phyloP scores from a whole-genome alignment of 345 rosid species.

The Angophora floribunda region DNA sequence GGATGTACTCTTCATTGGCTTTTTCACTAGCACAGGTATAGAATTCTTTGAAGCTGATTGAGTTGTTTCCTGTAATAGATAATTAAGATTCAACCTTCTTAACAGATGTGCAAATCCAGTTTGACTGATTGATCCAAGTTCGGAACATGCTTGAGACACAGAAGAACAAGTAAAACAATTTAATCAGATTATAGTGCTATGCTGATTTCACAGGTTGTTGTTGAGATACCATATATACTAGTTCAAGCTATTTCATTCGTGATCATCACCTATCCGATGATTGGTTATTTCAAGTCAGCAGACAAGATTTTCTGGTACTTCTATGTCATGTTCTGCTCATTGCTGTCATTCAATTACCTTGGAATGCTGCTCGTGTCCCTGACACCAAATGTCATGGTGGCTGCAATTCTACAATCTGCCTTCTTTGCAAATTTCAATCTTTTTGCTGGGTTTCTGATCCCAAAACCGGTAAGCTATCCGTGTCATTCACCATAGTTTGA shows the following conservation, averaged over 20 bases:
- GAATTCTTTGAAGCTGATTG: not conserved
- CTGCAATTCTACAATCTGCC: conserved; percentile 32
- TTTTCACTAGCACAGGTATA: conserved; percentile 58
- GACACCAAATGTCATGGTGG: conserved; percentile 59
- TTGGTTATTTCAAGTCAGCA: conserved; percentile 39
- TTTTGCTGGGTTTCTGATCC: conserved; percentile 63
- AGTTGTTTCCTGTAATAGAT: not conserved
- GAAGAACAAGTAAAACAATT: not conserved
- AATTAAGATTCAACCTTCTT: not conserved
- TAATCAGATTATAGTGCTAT: not conserved
- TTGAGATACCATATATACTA: conserved; percentile 67
- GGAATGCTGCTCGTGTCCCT: conserved; percentile 54
- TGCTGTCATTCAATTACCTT: conserved; percentile 50
- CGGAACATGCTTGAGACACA: not conserved
- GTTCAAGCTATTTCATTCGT: conserved; percentile 28
- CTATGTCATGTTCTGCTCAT: conserved; percentile 46
- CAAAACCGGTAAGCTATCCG: conserved; percentile 42
- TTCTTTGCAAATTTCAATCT: conserved; percentile 33
- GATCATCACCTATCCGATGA: conserved; percentile 53
- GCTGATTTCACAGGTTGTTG: conserved; percentile 30
- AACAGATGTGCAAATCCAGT: not conserved
- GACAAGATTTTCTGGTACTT: conserved; percentile 49
- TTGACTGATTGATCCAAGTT: not conserved
- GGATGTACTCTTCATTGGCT: conserved; percentile 72
- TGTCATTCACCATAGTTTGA: not conserved